A percentile compares a stretch with the other conserved stretches of the same genome.
These are phyloP conservation scores for Xylaria sp. DNA, from an alignment of 495 filamentous ascomycete species.

Conservation along the genomic window DNA sequence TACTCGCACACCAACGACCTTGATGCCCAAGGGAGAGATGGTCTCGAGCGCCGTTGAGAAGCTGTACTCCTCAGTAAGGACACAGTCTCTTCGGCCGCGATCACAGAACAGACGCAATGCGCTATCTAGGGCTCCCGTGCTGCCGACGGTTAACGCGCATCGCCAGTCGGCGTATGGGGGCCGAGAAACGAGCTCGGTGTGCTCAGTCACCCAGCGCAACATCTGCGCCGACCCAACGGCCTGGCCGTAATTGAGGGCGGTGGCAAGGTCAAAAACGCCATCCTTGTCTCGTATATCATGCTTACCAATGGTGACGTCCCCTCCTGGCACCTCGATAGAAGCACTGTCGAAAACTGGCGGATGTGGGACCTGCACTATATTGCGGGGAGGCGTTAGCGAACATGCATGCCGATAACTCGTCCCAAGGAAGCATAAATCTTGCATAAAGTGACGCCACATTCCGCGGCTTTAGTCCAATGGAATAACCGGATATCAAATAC, in stretches of 20 bases:
- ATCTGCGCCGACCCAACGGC: conserved; percentile 85
- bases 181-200: conserved; percentile 80
- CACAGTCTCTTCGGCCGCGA: conserved; percentile 66
- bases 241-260: conserved; percentile 90
- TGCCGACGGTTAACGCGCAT: conserved; percentile 76
- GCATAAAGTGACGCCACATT: not conserved
- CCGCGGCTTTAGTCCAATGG: not conserved
- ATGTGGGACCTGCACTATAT: conserved; percentile 39
- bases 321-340: conserved; percentile 61
- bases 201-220: conserved; percentile 87
- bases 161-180: conserved; percentile 88
- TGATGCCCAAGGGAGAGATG: conserved; percentile 75
- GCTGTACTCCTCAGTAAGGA: conserved; percentile 86
- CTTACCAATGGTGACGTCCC: conserved; percentile 73
- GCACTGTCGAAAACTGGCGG: conserved; percentile 71
- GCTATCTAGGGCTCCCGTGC: conserved; percentile 79
- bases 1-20: conserved; percentile 74
- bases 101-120: conserved; percentile 78
- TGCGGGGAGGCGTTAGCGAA: conserved; percentile 12
- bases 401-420: not conserved
- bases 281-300: conserved; percentile 70
- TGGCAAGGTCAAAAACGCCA: conserved; percentile 68
- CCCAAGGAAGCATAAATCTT: not conserved
- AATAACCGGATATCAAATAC: not conserved
- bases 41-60: conserved; percentile 86